phyloP scores from a whole-genome alignment of 2,329 filamentous ascomycete species.

The Cryphonectria japonica region DNA sequence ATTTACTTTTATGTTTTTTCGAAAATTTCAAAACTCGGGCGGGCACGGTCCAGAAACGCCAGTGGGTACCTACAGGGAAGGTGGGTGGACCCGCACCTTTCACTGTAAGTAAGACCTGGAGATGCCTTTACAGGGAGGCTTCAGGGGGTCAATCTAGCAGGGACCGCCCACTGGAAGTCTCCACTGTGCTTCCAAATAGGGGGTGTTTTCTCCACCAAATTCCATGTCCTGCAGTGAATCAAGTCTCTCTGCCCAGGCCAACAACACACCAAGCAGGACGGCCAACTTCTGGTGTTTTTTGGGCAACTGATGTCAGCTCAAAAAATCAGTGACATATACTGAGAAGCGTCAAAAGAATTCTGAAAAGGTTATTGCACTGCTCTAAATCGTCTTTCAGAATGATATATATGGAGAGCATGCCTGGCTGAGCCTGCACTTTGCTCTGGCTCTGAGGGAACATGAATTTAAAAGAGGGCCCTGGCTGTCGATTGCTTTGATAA shows the following conservation, averaged over 20 bases:
- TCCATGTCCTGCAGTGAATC: not conserved
- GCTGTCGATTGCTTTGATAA: not conserved
- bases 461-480: too few relatives aligned
- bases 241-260: not conserved
- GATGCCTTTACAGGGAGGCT: not conserved
- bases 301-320: too few relatives aligned
- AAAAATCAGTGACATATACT: not conserved
- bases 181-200: not conserved
- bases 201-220: not conserved
- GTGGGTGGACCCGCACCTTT: not conserved
- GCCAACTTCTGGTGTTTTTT: too few relatives aligned
- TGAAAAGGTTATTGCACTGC: not conserved
- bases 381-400: not conserved
- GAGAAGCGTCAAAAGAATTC: not conserved
- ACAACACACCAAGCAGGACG: not conserved
- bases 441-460: too few relatives aligned
- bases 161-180: not conserved
- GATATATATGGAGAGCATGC: too few relatives aligned
- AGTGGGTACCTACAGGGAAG: constrained; percentile 19
- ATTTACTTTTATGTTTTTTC: not conserved
- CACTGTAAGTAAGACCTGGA: not conserved
- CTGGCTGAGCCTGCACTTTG: too few relatives aligned
- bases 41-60: constrained; percentile 24
- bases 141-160: not conserved
- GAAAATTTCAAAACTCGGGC: constrained; percentile 25